Evolutionary conservation across 768 basidiomycete species (phyloP).

Genomic region (Termitomyces heimii): DNA sequence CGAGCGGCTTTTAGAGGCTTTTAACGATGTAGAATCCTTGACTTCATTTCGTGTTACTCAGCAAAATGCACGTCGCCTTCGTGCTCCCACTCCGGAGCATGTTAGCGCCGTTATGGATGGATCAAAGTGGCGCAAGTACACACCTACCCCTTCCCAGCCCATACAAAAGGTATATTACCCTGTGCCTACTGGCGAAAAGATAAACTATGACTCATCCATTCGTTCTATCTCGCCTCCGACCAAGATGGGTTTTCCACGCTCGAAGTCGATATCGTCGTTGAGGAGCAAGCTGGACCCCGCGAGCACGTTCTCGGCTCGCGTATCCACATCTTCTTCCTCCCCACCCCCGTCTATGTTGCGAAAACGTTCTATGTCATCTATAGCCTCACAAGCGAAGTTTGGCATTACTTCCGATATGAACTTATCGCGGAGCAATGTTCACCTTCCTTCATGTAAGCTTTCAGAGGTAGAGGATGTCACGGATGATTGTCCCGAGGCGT

Average conservation of each 20-base stretch:
- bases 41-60: slow-evolving; percentile 43
- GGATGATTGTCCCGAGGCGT: slow-evolving; percentile 17
- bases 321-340: slow-evolving; percentile 16
- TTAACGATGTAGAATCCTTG: slow-evolving; percentile 58
- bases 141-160: slow-evolving; percentile 12
- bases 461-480: slow-evolving; percentile 13
- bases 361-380: slow-evolving; percentile 47
- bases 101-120: slow-evolving; percentile 25
- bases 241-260: slow-evolving; percentile 34
- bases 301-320: slow-evolving; percentile 24
- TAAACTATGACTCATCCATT: slow-evolving; percentile 35
- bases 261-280: slow-evolving; percentile 31
- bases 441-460: slow-evolving; percentile 30
- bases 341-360: slow-evolving; percentile 24
- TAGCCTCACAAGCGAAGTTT: slow-evolving; percentile 41
- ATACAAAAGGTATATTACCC: slow-evolving; percentile 8
- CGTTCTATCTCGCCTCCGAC: slow-evolving; percentile 37
- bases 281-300: slow-evolving; percentile 18
- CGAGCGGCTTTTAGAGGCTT: slow-evolving; percentile 56
- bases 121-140: slow-evolving; percentile 28
- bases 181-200: slow-evolving; percentile 11
- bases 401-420: slow-evolving; percentile 29
- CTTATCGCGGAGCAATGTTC: slow-evolving; percentile 36
- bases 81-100: slow-evolving; percentile 22
- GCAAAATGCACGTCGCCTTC: slow-evolving; percentile 30